A percentile compares a stretch with the other conserved stretches of the same genome.
These are phyloP conservation scores for Penicillium sp. DNA, from an alignment of 2,329 filamentous ascomycete genomes.

Conservation along the genomic window DNA sequence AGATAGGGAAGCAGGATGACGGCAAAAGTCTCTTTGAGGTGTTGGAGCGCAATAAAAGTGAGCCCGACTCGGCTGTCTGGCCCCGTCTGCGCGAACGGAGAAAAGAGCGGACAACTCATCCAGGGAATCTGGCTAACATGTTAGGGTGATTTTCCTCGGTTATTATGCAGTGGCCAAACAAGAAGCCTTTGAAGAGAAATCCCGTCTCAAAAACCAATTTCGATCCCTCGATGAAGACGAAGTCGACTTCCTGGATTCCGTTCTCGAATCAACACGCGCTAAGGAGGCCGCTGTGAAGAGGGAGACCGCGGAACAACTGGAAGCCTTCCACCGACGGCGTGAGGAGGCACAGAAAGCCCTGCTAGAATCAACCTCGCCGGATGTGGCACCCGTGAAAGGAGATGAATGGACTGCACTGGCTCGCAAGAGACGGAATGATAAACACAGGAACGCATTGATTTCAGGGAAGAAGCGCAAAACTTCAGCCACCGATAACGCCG, in stretches of 20 bases:
- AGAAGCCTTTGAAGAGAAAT: slow-evolving; percentile 54
- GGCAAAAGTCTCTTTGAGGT: slow-evolving; percentile 53
- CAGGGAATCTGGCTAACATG: slow-evolving; percentile 38
- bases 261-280: slow-evolving; percentile 57
- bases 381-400: slow-evolving; percentile 36
- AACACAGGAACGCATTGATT: slow-evolving; percentile 42
- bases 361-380: slow-evolving; percentile 38
- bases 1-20: slow-evolving; percentile 54
- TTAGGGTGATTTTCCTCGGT: slow-evolving; percentile 34
- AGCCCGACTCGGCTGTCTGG: slow-evolving; percentile 22
- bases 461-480: slow-evolving; percentile 47
- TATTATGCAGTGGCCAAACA: slow-evolving; percentile 47
- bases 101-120: neutral
- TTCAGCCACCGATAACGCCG: slow-evolving; percentile 29
- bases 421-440: slow-evolving; percentile 55
- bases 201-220: slow-evolving; percentile 53
- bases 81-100: neutral
- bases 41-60: slow-evolving; percentile 52
- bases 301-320: slow-evolving; percentile 60
- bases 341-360: slow-evolving; percentile 58
- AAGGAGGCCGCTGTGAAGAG: slow-evolving; percentile 58
- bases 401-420: slow-evolving; percentile 52
- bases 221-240: slow-evolving; percentile 54
- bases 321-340: slow-evolving; percentile 59
- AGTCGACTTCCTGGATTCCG: slow-evolving; percentile 54